These are phyloP conservation scores for Phaeophleospora eucalypticola DNA, from an alignment of 2,329 filamentous ascomycete genomes.

Conservation along the genomic window DNA sequence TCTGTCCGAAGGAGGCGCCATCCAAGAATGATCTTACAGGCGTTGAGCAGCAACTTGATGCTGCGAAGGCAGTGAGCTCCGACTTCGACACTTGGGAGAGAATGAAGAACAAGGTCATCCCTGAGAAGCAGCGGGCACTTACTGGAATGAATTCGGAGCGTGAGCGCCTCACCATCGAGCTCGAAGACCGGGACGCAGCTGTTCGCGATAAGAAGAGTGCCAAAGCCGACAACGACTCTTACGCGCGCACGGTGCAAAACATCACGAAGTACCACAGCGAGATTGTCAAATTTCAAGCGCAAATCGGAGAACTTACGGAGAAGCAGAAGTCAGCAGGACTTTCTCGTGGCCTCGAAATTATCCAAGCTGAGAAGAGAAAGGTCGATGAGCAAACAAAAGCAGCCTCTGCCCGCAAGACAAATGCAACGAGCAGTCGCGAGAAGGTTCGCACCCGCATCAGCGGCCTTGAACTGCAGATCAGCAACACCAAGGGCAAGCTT, in stretches of 20 bases:
- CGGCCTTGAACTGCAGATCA: conserved; percentile 65
- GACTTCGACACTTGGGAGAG: conserved; percentile 72
- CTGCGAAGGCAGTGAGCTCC: conserved; percentile 58
- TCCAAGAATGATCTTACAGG: conserved; percentile 54
- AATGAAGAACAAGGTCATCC: conserved; percentile 65
- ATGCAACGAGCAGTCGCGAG: conserved; percentile 67
- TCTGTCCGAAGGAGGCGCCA: conserved; percentile 11
- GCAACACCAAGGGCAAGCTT: conserved; percentile 70
- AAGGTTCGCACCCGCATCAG: conserved; percentile 64
- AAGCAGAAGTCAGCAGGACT: conserved; percentile 67
- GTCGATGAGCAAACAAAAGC: conserved; percentile 64
- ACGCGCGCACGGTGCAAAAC: conserved; percentile 70
- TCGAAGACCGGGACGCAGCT: conserved; percentile 62
- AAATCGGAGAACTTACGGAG: conserved; percentile 70
- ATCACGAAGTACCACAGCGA: conserved; percentile 72
- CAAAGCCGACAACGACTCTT: conserved; percentile 68
- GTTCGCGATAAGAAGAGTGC: conserved; percentile 61
- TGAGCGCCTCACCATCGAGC: conserved; percentile 36
- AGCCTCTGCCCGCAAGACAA: conserved; percentile 60
- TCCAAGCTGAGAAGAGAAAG: conserved; percentile 69
- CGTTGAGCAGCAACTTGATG: conserved; percentile 46
- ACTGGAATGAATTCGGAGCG: conserved; percentile 45
- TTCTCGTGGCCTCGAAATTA: conserved; percentile 72
- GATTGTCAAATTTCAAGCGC: conserved; percentile 64
- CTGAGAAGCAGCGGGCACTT: conserved; percentile 61